Base-by-base conservation (phyloP, 1,284 basidiomycete species). In the Cutaneotrichosporon daszewskae region DNA sequence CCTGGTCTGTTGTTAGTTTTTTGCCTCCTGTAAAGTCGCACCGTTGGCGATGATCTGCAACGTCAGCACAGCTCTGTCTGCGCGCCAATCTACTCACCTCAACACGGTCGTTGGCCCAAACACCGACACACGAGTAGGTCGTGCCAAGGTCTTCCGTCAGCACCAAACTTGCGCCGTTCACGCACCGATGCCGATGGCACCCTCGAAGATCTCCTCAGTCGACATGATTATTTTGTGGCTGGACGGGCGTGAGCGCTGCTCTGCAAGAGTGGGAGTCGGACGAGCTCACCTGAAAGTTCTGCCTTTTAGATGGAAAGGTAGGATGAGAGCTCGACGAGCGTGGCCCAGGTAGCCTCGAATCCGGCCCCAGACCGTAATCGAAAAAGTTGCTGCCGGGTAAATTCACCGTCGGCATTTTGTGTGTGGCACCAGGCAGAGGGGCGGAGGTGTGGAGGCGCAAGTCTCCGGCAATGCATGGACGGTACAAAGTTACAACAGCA, bases 41-140 rank as follows among this genome's bases (percentile, higher is more conserved):
- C 68, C 89, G 71, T 94, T 94, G 77, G 90, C 88, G 71, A 95
- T 95, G 78, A 96, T 95, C 77, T 94, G 43, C 24, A 18, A 7
- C 3, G 51, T 59, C 49, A 57, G 57, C 32, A 23, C 14, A 18
- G n/a, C 11, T 18, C 24, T 24, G 14, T 19, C 16, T 22, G n/a
- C 31, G 26, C 11, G 5, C 28, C 6, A 19, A 23, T 6, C 18
- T 24, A 43, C 58, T 50, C 48, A 58, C 55, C 54, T 66, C 91
- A 66, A 95, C 91, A 67, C 90, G 87, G 80, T 95, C 91, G 74
- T 95, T 92, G 78, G 91, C 87, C 91, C 89, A 94, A 66, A 94
- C 88, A 79, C 89, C 91, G 61, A 95, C 91, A 74, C 91, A 72
- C 33, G 71, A 72, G 69, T 72, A 72, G 58, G 69, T 71, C 45